Base-by-base conservation (phyloP, 805 yeast genomes). In the Cyberlindnera japonica region DNA sequence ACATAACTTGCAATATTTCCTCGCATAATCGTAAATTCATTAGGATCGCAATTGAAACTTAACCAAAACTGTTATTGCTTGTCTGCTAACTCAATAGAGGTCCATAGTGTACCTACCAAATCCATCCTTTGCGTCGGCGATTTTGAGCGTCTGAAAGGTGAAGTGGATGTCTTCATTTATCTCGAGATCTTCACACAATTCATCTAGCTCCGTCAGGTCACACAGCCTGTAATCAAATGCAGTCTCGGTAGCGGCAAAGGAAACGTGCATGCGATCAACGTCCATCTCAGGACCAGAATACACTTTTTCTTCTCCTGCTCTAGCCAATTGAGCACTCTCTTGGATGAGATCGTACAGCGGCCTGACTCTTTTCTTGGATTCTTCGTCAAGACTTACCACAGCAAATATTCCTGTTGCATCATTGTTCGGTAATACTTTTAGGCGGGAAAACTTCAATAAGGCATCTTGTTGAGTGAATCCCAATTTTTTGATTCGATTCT, bases 191-290 rank as follows among this genome's bases (percentile, higher is more conserved):
- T 24, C 26, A 16, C 49, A 36, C 14, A 39, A 32, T 3, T 32
- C 22, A 4, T 35, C 30, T 25, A 52, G n/a, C n/a, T 35, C 45
- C 11, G 27, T 18, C 25, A 48, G 27, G 13, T 37, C 39, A 2
- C 47, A 45, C 19, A 43, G 16, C 6, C 22, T 25, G 21, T 23
- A 33, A 3, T 22, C 21, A 27, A 35, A 40, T 1, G 30, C 32
- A 3, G 17, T 7, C 8, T 35, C 32, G 21, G 33, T 28, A 2
- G 24, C 8, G 5, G 41, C 48, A 29, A 48, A 25, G 12, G 54
- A 49, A 5, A 49, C 47, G 29, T 54, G 58, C 6, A 52, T 14
- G 6, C 39, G 41, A 6, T 18, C 17, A n/a, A 23, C 10, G 1
- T 12, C 11, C n/a, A 35, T n/a, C 26, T 35, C 45, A 0, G 49